Evolutionary conservation across 108 stramenopile species (phyloP).

Genomic region (Pelagomonas calceolata): DNA sequence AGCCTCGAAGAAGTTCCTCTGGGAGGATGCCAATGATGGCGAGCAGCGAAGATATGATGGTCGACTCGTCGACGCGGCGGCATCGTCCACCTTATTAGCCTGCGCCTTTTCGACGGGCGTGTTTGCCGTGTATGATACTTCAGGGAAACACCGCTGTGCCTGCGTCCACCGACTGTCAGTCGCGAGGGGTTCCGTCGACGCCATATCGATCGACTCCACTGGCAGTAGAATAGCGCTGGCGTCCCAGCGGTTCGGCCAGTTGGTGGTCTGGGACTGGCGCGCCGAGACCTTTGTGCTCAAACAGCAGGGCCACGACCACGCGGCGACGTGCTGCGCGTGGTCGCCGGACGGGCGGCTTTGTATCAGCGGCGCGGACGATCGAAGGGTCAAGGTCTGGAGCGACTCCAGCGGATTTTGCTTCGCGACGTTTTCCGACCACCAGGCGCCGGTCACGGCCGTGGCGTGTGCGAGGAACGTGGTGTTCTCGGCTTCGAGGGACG

Average conservation of each 20-base stretch:
- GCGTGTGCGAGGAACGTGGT: slow-evolving; percentile 69
- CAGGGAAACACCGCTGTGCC: slow-evolving; percentile 27
- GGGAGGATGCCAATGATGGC: slow-evolving; percentile 29
- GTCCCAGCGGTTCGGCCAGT: slow-evolving; percentile 76
- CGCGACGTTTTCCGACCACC: slow-evolving; percentile 86
- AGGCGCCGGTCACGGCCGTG: slow-evolving; percentile 82
- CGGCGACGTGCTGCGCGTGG: slow-evolving; percentile 81
- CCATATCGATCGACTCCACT: slow-evolving; percentile 62
- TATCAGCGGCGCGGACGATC: slow-evolving; percentile 95
- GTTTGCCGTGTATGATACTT: slow-evolving; percentile 92
- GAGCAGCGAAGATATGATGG: slow-evolving; percentile 24
- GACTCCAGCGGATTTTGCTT: slow-evolving; percentile 90
- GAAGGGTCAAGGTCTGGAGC: slow-evolving; percentile 95
- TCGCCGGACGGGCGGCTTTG: slow-evolving; percentile 81
- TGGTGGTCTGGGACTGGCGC: slow-evolving; percentile 97
- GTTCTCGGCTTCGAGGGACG: slow-evolving; percentile 78
- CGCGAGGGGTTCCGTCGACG: slow-evolving; percentile 11
- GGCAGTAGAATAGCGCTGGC: slow-evolving; percentile 96
- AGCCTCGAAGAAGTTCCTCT: slow-evolving; percentile 23
- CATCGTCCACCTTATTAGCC: slow-evolving; percentile 67
- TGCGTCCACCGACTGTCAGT: slow-evolving; percentile 69
- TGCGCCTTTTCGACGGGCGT: slow-evolving; percentile 80
- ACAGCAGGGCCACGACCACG: slow-evolving; percentile 94
- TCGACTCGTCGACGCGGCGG: too few species aligned
- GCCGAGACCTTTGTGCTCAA: slow-evolving; percentile 96